Evolutionary conservation across 2,329 filamentous ascomycete genomes (phyloP).

Genomic region (Coniochaeta hoffmannii): DNA sequence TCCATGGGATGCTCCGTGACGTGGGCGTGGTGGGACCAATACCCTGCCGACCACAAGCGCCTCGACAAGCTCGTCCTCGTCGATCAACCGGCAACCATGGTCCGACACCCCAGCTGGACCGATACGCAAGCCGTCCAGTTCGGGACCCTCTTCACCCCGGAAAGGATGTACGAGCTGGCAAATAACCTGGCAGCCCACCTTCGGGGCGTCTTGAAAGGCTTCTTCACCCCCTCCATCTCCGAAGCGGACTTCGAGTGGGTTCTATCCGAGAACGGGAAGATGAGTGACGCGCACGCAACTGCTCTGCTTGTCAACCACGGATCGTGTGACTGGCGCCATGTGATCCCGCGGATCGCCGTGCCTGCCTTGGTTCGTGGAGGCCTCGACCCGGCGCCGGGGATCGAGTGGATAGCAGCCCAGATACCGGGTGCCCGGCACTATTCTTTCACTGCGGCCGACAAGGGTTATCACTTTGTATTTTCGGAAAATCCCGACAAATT

Average conservation of each 20-base stretch:
- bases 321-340: conserved; percentile 19
- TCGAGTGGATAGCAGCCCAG: conserved; percentile 19
- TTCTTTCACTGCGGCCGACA: conserved; percentile 21
- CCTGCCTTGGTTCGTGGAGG: conserved; percentile 20
- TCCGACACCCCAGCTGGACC: conserved; percentile 20
- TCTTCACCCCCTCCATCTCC: conserved; percentile 17
- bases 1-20: conserved; percentile 25
- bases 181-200: conserved; percentile 11
- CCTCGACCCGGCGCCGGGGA: conserved; percentile 1
- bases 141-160: conserved; percentile 14
- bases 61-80: conserved; percentile 21
- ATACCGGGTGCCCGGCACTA: conserved; percentile 17
- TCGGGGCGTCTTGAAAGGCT: conserved; percentile 11
- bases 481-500: conserved; percentile 25
- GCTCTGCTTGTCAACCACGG: conserved; percentile 20
- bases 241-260: conserved; percentile 18
- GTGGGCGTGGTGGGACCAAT: conserved; percentile 25
- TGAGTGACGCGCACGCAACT: conserved; percentile 15
- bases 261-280: conserved; percentile 16
- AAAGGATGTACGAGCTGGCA: conserved; percentile 10
- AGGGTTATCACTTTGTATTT: conserved; percentile 25
- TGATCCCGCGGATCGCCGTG: conserved; percentile 20
- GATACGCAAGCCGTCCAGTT: conserved; percentile 12
- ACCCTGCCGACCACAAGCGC: conserved; percentile 14
- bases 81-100: conserved; percentile 20